These are phyloP conservation scores for Aurantiochytrium sp. DNA, from an alignment of 108 stramenopile species.

Conservation along the genomic window DNA sequence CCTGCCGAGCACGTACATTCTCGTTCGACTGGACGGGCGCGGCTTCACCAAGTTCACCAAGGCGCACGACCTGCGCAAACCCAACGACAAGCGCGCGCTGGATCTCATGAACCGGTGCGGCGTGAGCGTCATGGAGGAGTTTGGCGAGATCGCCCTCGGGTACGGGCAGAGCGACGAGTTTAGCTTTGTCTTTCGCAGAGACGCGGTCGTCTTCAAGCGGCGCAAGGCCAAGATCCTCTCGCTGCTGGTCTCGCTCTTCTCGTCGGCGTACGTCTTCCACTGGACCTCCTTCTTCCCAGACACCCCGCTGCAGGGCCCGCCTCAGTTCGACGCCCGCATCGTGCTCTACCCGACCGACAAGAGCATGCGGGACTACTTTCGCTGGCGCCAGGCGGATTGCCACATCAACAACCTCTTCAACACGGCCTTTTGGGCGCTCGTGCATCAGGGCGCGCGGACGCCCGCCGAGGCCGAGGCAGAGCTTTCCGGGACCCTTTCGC, in stretches of 20 bases:
- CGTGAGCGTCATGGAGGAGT: constrained; percentile 41
- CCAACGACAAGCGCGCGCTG: constrained; percentile 45
- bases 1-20: constrained; percentile 40
- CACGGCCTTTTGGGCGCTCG: constrained; percentile 45
- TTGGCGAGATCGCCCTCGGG: constrained; percentile 46
- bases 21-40: constrained; percentile 45
- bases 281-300: constrained; percentile 46
- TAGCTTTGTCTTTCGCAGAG: constrained; percentile 47
- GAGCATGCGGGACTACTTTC: constrained; percentile 45
- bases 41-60: constrained; percentile 47
- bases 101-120: constrained; percentile 44
- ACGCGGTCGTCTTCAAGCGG: constrained; percentile 41
- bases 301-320: constrained; percentile 33
- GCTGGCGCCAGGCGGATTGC: constrained; percentile 53
- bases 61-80: constrained; percentile 44
- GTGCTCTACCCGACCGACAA: constrained; percentile 38
- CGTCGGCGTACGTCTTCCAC: constrained; percentile 47
- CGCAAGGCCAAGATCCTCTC: constrained; percentile 41
- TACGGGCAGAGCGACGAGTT: constrained; percentile 53
- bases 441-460: background rate
- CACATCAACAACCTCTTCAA: constrained; percentile 53
- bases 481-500: constrained; percentile 43
- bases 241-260: constrained; percentile 43
- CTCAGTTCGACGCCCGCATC: constrained; percentile 45
- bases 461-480: constrained; percentile 43